phyloP scores from a whole-genome alignment of 208 protist genomes.

The Acanthamoeba royreba region DNA sequence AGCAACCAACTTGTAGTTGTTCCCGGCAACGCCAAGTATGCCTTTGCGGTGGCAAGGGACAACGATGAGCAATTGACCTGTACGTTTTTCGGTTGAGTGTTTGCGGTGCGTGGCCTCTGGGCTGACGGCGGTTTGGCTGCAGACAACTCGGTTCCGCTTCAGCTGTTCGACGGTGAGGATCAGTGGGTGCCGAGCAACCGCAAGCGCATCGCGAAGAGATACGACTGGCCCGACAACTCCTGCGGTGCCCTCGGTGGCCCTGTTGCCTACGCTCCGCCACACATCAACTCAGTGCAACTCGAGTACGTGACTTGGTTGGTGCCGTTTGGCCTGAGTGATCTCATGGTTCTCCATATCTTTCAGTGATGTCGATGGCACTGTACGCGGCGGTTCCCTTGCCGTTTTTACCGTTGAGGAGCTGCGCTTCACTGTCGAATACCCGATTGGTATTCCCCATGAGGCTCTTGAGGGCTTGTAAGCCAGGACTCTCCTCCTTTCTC shows the following conservation, averaged over 20 bases:
- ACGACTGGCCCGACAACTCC: neutral
- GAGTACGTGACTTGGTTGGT: neutral
- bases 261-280: neutral
- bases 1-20: too few species aligned
- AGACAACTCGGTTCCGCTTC: too few species aligned
- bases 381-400: neutral
- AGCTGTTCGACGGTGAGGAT: too few species aligned
- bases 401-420: neutral
- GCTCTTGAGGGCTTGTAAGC: neutral
- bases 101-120: too few species aligned
- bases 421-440: neutral
- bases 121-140: too few species aligned
- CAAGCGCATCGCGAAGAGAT: neutral
- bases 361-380: neutral
- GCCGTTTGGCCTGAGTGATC: neutral
- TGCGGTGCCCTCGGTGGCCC: neutral
- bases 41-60: too few species aligned
- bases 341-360: neutral
- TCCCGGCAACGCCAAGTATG: too few species aligned
- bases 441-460: neutral
- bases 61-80: too few species aligned
- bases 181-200: too few species aligned
- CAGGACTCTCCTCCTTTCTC: neutral
- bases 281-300: neutral
- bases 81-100: too few species aligned